A percentile compares a stretch with the other conserved stretches of the same genome.
phyloP scores from a whole-genome alignment of 2,329 filamentous ascomycete genomes.

The Neonectria magnoliae region DNA sequence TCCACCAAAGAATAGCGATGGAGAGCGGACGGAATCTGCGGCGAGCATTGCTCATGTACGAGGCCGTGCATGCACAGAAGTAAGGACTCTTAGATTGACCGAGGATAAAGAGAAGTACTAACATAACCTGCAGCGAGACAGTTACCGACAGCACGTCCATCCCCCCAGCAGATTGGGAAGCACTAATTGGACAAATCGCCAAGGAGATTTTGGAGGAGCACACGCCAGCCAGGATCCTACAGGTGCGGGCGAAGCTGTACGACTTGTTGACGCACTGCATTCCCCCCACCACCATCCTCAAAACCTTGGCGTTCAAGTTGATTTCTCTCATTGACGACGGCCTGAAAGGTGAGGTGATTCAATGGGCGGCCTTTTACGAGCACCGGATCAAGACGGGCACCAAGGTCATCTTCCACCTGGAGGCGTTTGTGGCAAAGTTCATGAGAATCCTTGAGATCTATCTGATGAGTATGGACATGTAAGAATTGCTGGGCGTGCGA shows the following conservation, averaged over 20 bases:
- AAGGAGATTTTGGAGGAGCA: slow-evolving; percentile 93
- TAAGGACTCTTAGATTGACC: slow-evolving; percentile 56
- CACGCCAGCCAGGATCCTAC: slow-evolving; percentile 86
- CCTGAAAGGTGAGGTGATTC: slow-evolving; percentile 90
- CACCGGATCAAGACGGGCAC: slow-evolving; percentile 90
- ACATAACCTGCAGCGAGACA: slow-evolving; percentile 74
- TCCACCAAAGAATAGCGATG: slow-evolving; percentile 87
- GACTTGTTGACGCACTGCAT: slow-evolving; percentile 98
- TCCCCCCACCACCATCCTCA: slow-evolving; percentile 91
- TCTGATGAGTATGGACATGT: slow-evolving; percentile 85
- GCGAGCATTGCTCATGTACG: slow-evolving; percentile 93
- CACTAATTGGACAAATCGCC: slow-evolving; percentile 88
- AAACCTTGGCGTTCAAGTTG: slow-evolving; percentile 94
- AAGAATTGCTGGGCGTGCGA: slow-evolving; percentile 34
- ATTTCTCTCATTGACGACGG: slow-evolving; percentile 87
- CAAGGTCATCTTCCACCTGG: slow-evolving; percentile 97
- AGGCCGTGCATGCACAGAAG: slow-evolving; percentile 97
- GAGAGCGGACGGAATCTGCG: slow-evolving; percentile 93
- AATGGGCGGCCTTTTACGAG: slow-evolving; percentile 97
- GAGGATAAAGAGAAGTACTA: slow-evolving; percentile 36
- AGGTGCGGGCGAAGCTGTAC: slow-evolving; percentile 94
- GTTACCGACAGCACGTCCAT: slow-evolving; percentile 88
- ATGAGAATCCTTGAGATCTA: slow-evolving; percentile 97
- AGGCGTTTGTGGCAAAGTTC: slow-evolving; percentile 98
- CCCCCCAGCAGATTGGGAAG: slow-evolving; percentile 96